These are phyloP conservation scores for Pseudocercospora ulei DNA, from an alignment of 2,329 filamentous ascomycete genomes.

Conservation along the genomic window DNA sequence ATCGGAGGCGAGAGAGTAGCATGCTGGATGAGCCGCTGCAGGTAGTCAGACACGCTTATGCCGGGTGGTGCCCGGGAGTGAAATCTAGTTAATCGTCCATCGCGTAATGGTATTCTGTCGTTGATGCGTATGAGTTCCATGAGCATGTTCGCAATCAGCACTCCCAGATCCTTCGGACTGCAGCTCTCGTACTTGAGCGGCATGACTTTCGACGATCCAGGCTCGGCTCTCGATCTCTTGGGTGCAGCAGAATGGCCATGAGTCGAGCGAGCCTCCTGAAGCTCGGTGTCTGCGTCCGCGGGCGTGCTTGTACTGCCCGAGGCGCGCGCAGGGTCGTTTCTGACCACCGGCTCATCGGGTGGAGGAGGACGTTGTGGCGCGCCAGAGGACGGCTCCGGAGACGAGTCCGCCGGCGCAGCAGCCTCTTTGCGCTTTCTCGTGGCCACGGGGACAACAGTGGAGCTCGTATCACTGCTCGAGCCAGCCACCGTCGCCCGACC, in stretches of 20 bases:
- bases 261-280: slow-evolving; percentile 29
- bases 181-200: slow-evolving; percentile 73
- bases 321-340: slow-evolving; percentile 14
- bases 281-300: slow-evolving; percentile 13
- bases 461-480: slow-evolving; percentile 4
- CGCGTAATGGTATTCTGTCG: slow-evolving; percentile 72
- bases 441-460: not conserved
- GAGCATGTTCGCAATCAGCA: slow-evolving; percentile 89
- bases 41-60: slow-evolving; percentile 88
- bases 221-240: slow-evolving; percentile 42
- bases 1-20: slow-evolving; percentile 88
- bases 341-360: slow-evolving; percentile 12
- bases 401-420: slow-evolving; percentile 16
- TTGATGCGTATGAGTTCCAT: slow-evolving; percentile 90
- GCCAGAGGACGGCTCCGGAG: slow-evolving; percentile 19
- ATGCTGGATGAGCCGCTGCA: slow-evolving; percentile 84
- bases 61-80: slow-evolving; percentile 75
- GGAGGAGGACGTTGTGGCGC: slow-evolving; percentile 15
- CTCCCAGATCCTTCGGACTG: slow-evolving; percentile 73
- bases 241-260: slow-evolving; percentile 32
- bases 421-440: slow-evolving; percentile 28
- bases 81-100: slow-evolving; percentile 82
- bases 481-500: slow-evolving; percentile 6
- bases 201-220: slow-evolving; percentile 48
- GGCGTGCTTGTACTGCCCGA: slow-evolving; percentile 10